These are phyloP conservation scores for Urostyla sp. DNA, from an alignment of 73 alveolate genomes.

Conservation along the genomic window DNA sequence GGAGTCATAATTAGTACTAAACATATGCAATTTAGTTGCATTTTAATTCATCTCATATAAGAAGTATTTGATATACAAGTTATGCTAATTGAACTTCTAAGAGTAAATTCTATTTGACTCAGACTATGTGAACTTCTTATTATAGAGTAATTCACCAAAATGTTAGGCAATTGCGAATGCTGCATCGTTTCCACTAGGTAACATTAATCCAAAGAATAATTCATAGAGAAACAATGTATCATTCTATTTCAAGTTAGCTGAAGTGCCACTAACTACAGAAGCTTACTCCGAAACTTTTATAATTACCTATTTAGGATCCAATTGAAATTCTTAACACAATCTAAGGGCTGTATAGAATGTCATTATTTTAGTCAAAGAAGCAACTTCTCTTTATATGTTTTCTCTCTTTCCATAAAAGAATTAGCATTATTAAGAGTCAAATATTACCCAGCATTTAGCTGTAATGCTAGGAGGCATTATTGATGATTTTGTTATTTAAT, in stretches of 20 bases:
- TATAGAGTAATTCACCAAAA: constrained; percentile 51
- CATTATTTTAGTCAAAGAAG: constrained; percentile 72
- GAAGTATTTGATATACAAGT: constrained; percentile 17
- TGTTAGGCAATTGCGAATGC: constrained; percentile 66
- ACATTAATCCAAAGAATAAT: constrained; percentile 64
- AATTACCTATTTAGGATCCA: constrained; percentile 12
- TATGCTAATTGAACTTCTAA: constrained; percentile 2
- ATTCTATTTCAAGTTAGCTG: constrained; percentile 65
- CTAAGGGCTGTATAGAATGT: constrained; percentile 56
- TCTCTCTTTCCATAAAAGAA: constrained; percentile 58
- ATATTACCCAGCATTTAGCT: constrained; percentile 65
- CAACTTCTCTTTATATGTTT: constrained; percentile 60
- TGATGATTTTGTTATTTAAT: too few species aligned
- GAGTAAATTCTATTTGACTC: neutral
- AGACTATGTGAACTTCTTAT: constrained; percentile 9
- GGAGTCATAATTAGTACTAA: constrained; percentile 38
- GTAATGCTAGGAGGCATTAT: constrained; percentile 68
- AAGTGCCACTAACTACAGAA: constrained; percentile 54
- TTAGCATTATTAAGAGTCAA: constrained; percentile 46
- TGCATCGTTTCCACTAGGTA: constrained; percentile 77
- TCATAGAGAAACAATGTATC: constrained; percentile 49
- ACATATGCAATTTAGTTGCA: constrained; percentile 38
- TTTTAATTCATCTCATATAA: constrained; percentile 58
- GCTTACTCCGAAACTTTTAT: constrained; percentile 54
- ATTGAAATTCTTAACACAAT: constrained; percentile 16